Base-by-base conservation (phyloP, 179 eudicot species). In the Heliamphora pulchella region DNA sequence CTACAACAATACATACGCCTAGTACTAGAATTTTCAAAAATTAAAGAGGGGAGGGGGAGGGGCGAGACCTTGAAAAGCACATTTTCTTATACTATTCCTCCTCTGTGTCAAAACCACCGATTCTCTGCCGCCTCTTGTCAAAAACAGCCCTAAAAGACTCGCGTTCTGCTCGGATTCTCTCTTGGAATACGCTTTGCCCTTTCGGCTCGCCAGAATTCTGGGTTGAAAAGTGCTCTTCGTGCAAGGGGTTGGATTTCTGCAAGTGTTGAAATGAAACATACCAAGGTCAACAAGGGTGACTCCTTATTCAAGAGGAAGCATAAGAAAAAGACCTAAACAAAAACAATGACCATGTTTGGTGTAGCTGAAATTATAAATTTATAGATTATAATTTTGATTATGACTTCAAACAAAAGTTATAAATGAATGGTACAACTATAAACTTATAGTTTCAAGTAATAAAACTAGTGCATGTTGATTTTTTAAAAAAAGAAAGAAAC, bases 161-260 rank as follows among this genome's bases (percentile, higher is more conserved):
- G 1, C 85, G 86, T 80, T 96, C 99, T 4, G 97, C 98, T 43
- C 93, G 96, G 7, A 94, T 80, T 81, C 83, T 91, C 86, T 92
- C 97, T 82, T 90, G 90, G 84, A 96, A 94, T 71, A 82, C 80
- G 46, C 79, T 89, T 20, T 85, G 91, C 82, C 79, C 86, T 83
- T 85, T 87, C 10, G 82, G 43, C 74, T 87, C 86, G 44, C 84
- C 89, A 67, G 74, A 63, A 72, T 80, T 87, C 64, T 69, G 78
- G 14, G 87, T 17, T 55, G 83, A 74, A 54, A 47, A 59, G 11
- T 17, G 73, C 50, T 90, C 95, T 67, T 87, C 91, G 0, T 86
- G 83, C 76, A 92, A 79, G 44, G 98, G 98, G 82, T 96, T 96
- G 9, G 99, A 86, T 76, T 90, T 92, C 99, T 93, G 97, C 87